Percentiles rank a stretch among this genome's conserved stretches.
phyloP scores from a whole-genome alignment of 2,329 filamentous ascomycete species.

The Neofusicoccum sp. region DNA sequence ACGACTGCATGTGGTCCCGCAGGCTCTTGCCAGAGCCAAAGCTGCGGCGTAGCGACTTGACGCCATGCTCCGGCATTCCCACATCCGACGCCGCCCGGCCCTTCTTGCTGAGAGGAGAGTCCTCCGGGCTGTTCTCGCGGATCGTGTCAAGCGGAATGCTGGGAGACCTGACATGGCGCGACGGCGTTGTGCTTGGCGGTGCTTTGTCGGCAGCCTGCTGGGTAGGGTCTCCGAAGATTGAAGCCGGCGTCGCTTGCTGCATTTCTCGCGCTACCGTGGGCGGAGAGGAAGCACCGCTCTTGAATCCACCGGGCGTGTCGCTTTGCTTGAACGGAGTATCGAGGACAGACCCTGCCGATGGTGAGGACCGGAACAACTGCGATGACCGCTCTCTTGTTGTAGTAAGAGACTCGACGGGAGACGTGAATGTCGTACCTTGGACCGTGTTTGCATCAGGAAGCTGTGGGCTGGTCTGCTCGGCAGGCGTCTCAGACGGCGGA shows the following conservation, averaged over 20 bases:
- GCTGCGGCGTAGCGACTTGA: slow-evolving; percentile 42
- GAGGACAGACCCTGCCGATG: slow-evolving; percentile 33
- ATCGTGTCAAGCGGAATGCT: slow-evolving; percentile 53
- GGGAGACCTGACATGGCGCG: slow-evolving; percentile 33
- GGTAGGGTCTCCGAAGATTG: slow-evolving; percentile 9
- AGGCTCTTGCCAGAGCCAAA: neutral
- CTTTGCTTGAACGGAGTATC: slow-evolving; percentile 28
- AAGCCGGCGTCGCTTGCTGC: neutral
- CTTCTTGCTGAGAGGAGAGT: slow-evolving; percentile 44
- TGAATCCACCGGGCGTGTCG: slow-evolving; percentile 23
- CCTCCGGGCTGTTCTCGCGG: slow-evolving; percentile 52
- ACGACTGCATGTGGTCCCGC: slow-evolving; percentile 1
- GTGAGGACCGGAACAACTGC: slow-evolving; percentile 40
- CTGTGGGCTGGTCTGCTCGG: slow-evolving; percentile 23
- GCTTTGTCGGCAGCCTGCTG: neutral
- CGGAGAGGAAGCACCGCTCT: slow-evolving; percentile 17
- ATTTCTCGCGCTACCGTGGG: neutral
- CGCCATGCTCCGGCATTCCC: slow-evolving; percentile 44
- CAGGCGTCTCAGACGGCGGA: neutral
- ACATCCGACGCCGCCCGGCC: slow-evolving; percentile 46
- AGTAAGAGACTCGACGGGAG: slow-evolving; percentile 32
- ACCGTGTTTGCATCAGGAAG: slow-evolving; percentile 19
- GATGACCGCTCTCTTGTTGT: slow-evolving; percentile 41
- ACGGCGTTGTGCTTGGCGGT: slow-evolving; percentile 23
- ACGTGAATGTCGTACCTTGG: slow-evolving; percentile 19